Base-by-base conservation (phyloP, 2,329 filamentous ascomycete species). In the Davidsoniella eucalypti region DNA sequence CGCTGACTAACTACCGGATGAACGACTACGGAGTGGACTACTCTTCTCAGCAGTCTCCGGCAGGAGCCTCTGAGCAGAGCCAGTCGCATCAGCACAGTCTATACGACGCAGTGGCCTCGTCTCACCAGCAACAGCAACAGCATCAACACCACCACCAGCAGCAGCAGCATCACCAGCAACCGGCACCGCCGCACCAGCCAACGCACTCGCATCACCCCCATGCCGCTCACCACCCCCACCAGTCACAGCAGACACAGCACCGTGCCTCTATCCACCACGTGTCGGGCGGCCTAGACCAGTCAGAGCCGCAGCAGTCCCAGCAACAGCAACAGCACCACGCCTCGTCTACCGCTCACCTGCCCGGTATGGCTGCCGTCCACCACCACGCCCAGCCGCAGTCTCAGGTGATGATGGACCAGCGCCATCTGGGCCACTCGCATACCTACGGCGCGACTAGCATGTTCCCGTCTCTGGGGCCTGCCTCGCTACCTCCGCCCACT, bases 11-110 rank as follows among this genome's bases (percentile, higher is more conserved):
- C 67, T 85, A 84, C 71, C 76, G 78, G 73, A 72, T 77, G 68
- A 74, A 72, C 65, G 76, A 80, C 70, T 82, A 82, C 72, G 76
- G 81, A 75, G 78, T 84, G 73, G 77, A 82, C 65, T 84, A 83
- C 69, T 73, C 78, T 68, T 70, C 77, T 64, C 80, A 82, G 69
- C 75, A 73, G 62, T 72, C 72, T 67, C 75, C 80, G 69, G 67
- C 77, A 68, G 72, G 72, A 66, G 50, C 45, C 12, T 41, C 45
- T 44, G 72, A 76, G 63, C 77, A 80, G 64, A 72, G 71, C 63
- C 76, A 82, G 63, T 71, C 73, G 63, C 69, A 48, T 36, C 44
- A 76, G 62, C 75, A 81, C 63, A 33, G 10, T 12, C 67, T 73
- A 58, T 84, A 82, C 67, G 75, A 78, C 60, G 60, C 66, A 52